Evolutionary conservation across 495 filamentous ascomycete species (phyloP).

Genomic region (Penicillium malachiteum): DNA sequence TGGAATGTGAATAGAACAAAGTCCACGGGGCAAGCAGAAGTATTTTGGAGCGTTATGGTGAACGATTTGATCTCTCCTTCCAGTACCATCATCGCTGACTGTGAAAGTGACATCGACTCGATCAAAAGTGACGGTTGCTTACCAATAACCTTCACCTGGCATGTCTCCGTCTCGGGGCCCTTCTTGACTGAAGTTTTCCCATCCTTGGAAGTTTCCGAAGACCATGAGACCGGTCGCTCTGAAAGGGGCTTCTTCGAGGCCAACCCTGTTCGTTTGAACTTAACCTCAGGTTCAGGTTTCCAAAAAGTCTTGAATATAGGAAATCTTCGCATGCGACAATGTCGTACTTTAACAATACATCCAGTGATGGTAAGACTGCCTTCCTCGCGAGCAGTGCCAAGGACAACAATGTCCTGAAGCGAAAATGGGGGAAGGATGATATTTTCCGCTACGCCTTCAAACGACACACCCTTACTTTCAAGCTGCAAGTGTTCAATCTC

Average conservation of each 20-base stretch:
- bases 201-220: slow-evolving; percentile 48
- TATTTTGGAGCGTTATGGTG: slow-evolving; percentile 75
- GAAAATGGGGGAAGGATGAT: slow-evolving; percentile 75
- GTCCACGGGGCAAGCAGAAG: slow-evolving; percentile 74
- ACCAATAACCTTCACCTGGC: slow-evolving; percentile 67
- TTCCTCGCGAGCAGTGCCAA: slow-evolving; percentile 61
- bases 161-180: slow-evolving; percentile 34
- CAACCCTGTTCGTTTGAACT: slow-evolving; percentile 72
- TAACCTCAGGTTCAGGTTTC: slow-evolving; percentile 67
- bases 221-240: slow-evolving; percentile 56
- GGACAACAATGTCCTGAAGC: slow-evolving; percentile 72
- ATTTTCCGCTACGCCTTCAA: slow-evolving; percentile 62
- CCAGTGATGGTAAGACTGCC: slow-evolving; percentile 74
- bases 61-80: slow-evolving; percentile 82
- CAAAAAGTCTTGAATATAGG: slow-evolving; percentile 76
- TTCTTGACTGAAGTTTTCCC: slow-evolving; percentile 38
- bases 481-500: slow-evolving; percentile 81
- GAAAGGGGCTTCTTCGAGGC: slow-evolving; percentile 53
- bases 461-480: slow-evolving; percentile 65
- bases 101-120: slow-evolving; percentile 72
- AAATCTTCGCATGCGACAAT: slow-evolving; percentile 80
- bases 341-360: slow-evolving; percentile 73
- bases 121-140: slow-evolving; percentile 75
- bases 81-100: slow-evolving; percentile 86
- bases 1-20: slow-evolving; percentile 83